Evolutionary conservation across 371 early-diverging fungal species (phyloP).

Genomic region (Mortierella sp.): DNA sequence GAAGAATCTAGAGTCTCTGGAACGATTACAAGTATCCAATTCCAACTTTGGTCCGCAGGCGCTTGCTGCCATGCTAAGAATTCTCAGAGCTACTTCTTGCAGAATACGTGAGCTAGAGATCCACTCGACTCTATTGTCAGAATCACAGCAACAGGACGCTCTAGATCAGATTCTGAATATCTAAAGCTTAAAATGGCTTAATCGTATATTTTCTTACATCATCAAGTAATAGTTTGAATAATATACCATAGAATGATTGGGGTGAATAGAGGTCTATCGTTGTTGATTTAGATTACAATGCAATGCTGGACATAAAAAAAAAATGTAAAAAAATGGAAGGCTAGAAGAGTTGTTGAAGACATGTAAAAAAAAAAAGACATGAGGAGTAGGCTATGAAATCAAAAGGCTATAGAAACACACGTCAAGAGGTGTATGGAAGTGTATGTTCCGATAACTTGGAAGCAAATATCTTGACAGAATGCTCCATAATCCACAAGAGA

Average conservation of each 20-base stretch:
- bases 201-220: not conserved
- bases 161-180: slow-evolving; percentile 14
- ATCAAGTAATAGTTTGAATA: not conserved
- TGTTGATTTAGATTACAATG: slow-evolving; percentile 18
- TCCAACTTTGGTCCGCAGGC: slow-evolving; percentile 33
- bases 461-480: too few relatives aligned
- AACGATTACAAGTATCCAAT: slow-evolving; percentile 14
- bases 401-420: not conserved
- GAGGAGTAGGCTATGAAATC: not conserved
- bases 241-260: not conserved
- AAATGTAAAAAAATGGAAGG: not conserved
- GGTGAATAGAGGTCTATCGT: slow-evolving; percentile 6
- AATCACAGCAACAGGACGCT: slow-evolving; percentile 8
- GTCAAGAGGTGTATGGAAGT: too few relatives aligned
- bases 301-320: slow-evolving; percentile 14
- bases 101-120: slow-evolving; percentile 15
- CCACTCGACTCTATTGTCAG: slow-evolving; percentile 10
- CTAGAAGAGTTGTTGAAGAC: not conserved
- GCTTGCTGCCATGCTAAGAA: slow-evolving; percentile 26
- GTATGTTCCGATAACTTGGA: too few relatives aligned
- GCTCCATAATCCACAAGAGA: slow-evolving; percentile 1
- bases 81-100: slow-evolving; percentile 22
- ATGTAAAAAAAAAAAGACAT: not conserved
- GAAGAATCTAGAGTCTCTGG: slow-evolving; percentile 24
- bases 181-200: not conserved